Evolutionary conservation across 1,139 yeast species (phyloP).

Genomic region (Magnusiomyces suaveolens): DNA sequence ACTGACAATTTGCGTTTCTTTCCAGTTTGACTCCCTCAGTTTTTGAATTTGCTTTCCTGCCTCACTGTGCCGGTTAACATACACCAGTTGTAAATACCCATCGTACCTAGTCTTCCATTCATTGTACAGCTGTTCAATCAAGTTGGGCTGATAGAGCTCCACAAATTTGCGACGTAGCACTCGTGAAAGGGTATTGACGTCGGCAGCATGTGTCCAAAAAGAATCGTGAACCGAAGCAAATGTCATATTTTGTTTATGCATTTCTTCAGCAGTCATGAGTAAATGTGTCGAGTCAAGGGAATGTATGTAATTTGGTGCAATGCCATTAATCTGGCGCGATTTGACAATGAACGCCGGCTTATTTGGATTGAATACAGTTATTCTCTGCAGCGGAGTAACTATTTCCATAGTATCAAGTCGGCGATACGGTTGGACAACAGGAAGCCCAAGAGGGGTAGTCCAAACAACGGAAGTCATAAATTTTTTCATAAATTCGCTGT

Average conservation of each 20-base stretch:
- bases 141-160: slow-evolving; percentile 59
- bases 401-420: slow-evolving; percentile 36
- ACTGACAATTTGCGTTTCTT: slow-evolving; percentile 35
- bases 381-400: slow-evolving; percentile 68
- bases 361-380: slow-evolving; percentile 67
- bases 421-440: slow-evolving; percentile 91
- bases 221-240: slow-evolving; percentile 98
- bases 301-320: slow-evolving; percentile 93
- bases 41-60: slow-evolving; percentile 23
- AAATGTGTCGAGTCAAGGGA: slow-evolving; percentile 95
- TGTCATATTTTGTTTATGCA: slow-evolving; percentile 22
- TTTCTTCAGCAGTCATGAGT: slow-evolving; percentile 60
- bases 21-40: slow-evolving; percentile 2
- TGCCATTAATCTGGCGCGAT: slow-evolving; percentile 73
- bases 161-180: slow-evolving; percentile 73
- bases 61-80: slow-evolving; percentile 39
- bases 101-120: slow-evolving; percentile 71
- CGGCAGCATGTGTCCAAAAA: slow-evolving; percentile 94
- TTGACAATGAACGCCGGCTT: slow-evolving; percentile 64
- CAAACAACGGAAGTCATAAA: slow-evolving; percentile 81
- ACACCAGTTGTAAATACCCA: slow-evolving; percentile 47
- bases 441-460: slow-evolving; percentile 89
- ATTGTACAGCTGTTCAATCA: slow-evolving; percentile 53
- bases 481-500: slow-evolving; percentile 33
- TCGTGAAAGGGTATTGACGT: slow-evolving; percentile 64